Evolutionary conservation across 176 grass and related monocot genomes (phyloP).

Genomic region (Hordeum marinum): DNA sequence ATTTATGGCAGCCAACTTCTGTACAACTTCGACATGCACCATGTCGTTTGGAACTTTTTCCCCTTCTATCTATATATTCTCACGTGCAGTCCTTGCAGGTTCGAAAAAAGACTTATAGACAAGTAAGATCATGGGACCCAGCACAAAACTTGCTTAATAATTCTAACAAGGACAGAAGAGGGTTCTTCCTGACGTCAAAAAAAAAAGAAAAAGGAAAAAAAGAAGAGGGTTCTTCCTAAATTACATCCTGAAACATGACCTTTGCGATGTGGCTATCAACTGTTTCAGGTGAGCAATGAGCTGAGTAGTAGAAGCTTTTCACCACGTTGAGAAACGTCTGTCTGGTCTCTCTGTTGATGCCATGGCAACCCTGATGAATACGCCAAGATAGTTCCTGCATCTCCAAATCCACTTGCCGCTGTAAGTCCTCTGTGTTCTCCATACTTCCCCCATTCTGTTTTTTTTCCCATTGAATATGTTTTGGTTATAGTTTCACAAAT

Average conservation of each 20-base stretch:
- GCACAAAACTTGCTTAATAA: no score
- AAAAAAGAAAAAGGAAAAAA: no score
- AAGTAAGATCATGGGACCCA: no score
- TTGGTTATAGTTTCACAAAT: neutral
- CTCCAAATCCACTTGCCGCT: neutral
- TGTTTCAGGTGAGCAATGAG: slow-evolving; percentile 6
- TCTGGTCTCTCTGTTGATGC: neutral
- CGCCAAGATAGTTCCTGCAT: slow-evolving; percentile 21
- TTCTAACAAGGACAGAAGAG: no score
- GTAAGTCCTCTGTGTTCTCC: neutral
- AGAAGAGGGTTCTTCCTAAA: neutral
- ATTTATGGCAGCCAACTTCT: no score
- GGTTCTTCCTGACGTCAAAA: no score
- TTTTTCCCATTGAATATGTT: neutral
- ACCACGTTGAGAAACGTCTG: slow-evolving; percentile 20
- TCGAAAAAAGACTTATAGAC: no score
- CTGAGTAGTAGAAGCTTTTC: slow-evolving; percentile 18
- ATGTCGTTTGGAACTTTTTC: no score
- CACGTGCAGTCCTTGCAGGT: no score
- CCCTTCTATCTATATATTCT: no score
- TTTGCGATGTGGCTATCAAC: slow-evolving; percentile 1
- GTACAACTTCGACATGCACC: no score
- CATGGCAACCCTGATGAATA: neutral
- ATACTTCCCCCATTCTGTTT: neutral
- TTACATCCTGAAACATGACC: slow-evolving; percentile 3